Percentiles rank a stretch among this genome's conserved stretches.
phyloP scores from a whole-genome alignment of 768 basidiomycete species.

The Strobilomyces echinocephalus region DNA sequence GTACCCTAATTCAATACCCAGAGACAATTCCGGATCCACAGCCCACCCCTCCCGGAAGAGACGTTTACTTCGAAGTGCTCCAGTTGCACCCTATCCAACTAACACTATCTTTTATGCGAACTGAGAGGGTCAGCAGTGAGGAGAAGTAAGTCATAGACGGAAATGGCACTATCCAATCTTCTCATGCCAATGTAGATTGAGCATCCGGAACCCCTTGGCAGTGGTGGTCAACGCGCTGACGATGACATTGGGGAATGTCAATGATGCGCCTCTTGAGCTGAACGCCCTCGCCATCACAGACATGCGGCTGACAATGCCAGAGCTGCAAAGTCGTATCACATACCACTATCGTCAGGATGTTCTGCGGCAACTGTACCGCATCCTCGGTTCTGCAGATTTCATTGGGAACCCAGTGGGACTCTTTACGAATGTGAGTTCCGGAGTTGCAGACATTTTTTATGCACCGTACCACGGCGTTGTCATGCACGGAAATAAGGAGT shows the following conservation, averaged over 20 bases:
- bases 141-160: conserved; percentile 66
- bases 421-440: conserved; percentile 97
- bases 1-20: conserved; percentile 68
- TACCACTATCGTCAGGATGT: conserved; percentile 95
- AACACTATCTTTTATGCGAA: conserved; percentile 94
- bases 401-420: conserved; percentile 94
- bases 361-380: conserved; percentile 89
- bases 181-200: conserved; percentile 42
- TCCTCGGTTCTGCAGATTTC: conserved; percentile 97
- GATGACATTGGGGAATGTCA: conserved; percentile 96
- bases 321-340: conserved; percentile 76
- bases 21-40: conserved; percentile 69
- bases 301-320: conserved; percentile 80
- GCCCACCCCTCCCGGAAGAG: conserved; percentile 60
- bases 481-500: conserved; percentile 91
- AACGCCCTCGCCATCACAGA: conserved; percentile 94
- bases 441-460: conserved; percentile 97
- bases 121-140: conserved; percentile 87
- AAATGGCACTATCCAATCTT: background rate
- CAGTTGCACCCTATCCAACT: conserved; percentile 93
- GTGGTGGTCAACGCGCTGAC: conserved; percentile 92
- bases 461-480: conserved; percentile 97
- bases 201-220: conserved; percentile 84
- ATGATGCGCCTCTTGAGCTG: conserved; percentile 90
- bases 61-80: conserved; percentile 92